Conservation (phyloP, 2,329 filamentous ascomycete species). For the Fusarium caatingaense region DNA sequence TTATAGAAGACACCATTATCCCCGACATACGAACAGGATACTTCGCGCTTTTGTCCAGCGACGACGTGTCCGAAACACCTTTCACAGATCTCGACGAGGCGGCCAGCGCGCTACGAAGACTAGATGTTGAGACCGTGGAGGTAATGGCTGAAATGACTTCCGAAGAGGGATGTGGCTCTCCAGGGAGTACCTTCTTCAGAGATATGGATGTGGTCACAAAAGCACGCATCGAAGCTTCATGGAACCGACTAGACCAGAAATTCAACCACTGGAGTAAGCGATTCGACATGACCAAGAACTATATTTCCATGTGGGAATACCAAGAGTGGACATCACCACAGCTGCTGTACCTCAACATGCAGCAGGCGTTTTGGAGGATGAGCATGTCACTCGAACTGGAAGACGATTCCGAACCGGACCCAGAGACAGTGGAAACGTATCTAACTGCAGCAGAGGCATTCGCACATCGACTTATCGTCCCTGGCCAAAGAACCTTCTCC, state of each 20-base stretch:
- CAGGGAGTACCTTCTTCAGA: neutral
- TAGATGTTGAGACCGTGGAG: conserved; percentile 24
- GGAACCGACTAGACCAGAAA: conserved; percentile 1
- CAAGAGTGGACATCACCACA: neutral
- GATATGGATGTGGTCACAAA: neutral
- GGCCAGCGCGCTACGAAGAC: conserved; percentile 12
- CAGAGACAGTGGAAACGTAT: neutral
- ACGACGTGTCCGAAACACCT: neutral
- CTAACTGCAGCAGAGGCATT: conserved; percentile 18
- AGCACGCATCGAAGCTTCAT: neutral
- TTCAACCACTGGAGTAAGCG: conserved; percentile 13
- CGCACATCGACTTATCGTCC: neutral
- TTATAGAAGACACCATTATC: conserved; percentile 34
- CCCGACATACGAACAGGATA: conserved; percentile 6
- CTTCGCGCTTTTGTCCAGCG: neutral
- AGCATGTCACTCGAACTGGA: neutral
- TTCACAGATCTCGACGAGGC: conserved; percentile 38
- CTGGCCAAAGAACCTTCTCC: conserved; percentile 15
- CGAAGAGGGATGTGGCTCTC: neutral
- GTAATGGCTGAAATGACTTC: neutral
- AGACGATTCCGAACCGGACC: neutral
- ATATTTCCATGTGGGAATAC: conserved; percentile 1
- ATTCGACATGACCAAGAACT: conserved; percentile 26
- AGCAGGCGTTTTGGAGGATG: conserved; percentile 30
- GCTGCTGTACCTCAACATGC: conserved; percentile 13